phyloP scores from a whole-genome alignment of 1,139 yeast genomes.

The Yamadazyma aaseri region DNA sequence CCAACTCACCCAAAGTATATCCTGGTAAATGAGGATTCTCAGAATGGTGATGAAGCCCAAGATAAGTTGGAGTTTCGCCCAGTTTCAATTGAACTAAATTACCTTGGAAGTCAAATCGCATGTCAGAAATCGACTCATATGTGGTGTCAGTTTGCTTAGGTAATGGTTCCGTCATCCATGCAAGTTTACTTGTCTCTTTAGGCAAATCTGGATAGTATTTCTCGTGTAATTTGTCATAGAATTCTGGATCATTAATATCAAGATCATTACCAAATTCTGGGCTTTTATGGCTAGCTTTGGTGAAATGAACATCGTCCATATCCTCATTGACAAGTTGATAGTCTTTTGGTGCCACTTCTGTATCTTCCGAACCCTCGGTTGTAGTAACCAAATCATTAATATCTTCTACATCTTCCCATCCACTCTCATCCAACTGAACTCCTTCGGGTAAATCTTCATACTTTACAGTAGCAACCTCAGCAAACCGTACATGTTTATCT shows the following conservation, averaged over 20 bases:
- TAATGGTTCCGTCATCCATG: conserved; percentile 82
- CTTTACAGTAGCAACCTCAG: conserved; percentile 39
- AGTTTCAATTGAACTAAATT: conserved; percentile 51
- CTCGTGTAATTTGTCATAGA: conserved; percentile 73
- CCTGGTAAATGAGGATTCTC: conserved; percentile 91
- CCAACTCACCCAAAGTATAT: conserved; percentile 79
- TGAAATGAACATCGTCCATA: conserved; percentile 54
- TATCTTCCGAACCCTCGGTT: conserved; percentile 15
- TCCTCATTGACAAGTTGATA: conserved; percentile 38
- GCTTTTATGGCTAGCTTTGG: conserved; percentile 39
- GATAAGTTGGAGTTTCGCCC: conserved; percentile 47
- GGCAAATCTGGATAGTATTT: conserved; percentile 91
- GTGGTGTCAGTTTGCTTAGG: conserved; percentile 45
- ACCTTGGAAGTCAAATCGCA: conserved; percentile 89
- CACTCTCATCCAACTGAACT: conserved; percentile 34
- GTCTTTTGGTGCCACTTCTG: conserved; percentile 37
- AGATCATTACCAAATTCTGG: conserved; percentile 30
- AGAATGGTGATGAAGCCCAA: conserved; percentile 91
- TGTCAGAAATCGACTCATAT: conserved; percentile 62
- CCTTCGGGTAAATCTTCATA: conserved; percentile 33
- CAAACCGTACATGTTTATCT: conserved; percentile 36
- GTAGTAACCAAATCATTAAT: conserved; percentile 28
- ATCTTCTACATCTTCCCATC: conserved; percentile 42
- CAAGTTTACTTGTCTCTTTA: conserved; percentile 72
- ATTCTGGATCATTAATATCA: conserved; percentile 72